phyloP scores from a whole-genome alignment of 495 filamentous ascomycete species.

The Baudoinia panamericana region DNA sequence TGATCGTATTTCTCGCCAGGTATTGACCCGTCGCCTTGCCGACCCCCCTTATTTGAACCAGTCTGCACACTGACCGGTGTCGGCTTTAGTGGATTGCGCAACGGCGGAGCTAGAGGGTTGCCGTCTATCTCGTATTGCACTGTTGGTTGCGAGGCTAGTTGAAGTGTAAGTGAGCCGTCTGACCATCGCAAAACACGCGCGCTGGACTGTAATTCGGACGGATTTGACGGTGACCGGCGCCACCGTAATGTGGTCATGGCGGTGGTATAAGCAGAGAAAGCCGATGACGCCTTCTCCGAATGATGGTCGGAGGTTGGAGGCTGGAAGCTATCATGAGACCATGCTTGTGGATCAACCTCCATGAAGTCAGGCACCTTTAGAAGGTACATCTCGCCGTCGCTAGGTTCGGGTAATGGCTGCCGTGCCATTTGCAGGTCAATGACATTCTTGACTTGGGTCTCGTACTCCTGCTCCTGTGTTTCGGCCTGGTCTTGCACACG shows the following conservation, averaged over 20 bases:
- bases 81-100: constrained; percentile 33
- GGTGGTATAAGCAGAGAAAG: constrained; percentile 47
- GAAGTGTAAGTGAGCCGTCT: constrained; percentile 71
- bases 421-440: constrained; percentile 30
- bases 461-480: constrained; percentile 27
- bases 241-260: constrained; percentile 58
- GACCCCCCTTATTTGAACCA: constrained; percentile 5
- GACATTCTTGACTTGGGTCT: constrained; percentile 18
- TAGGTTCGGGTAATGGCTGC: constrained; percentile 55
- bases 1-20: constrained; percentile 41
- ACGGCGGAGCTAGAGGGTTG: constrained; percentile 60
- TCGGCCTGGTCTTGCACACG: constrained; percentile 22
- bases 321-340: constrained; percentile 58
- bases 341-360: constrained; percentile 59
- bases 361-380: constrained; percentile 71
- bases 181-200: constrained; percentile 68
- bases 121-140: constrained; percentile 68
- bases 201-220: constrained; percentile 54
- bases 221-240: constrained; percentile 52
- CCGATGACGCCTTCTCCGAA: constrained; percentile 28
- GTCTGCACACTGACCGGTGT: constrained; percentile 33
- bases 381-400: constrained; percentile 56
- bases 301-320: constrained; percentile 45
- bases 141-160: constrained; percentile 54
- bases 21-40: constrained; percentile 9